Percentiles rank a stretch among this genome's conserved stretches.
Evolutionary conservation across 352 stramenopile species (phyloP).

Genomic region (Phytophthora pluvialis): DNA sequence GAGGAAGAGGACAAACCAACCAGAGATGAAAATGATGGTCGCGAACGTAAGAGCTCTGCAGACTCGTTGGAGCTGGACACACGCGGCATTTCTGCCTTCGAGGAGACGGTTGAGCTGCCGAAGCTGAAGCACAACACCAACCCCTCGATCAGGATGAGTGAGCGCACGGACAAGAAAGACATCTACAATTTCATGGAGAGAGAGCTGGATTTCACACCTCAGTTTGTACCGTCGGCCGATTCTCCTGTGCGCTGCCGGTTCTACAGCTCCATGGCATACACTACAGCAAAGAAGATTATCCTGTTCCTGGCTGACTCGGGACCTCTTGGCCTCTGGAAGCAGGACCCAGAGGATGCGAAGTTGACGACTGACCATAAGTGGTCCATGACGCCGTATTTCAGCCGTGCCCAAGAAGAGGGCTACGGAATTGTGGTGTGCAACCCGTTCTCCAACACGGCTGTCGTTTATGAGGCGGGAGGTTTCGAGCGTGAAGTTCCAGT

Average conservation of each 20-base stretch:
- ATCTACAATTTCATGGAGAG: slow-evolving; percentile 89
- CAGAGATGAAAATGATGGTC: slow-evolving; percentile 37
- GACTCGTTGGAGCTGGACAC: slow-evolving; percentile 86
- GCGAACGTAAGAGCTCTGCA: slow-evolving; percentile 68
- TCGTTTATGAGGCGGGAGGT: slow-evolving; percentile 89
- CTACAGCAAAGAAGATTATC: slow-evolving; percentile 86
- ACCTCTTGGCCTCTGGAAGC: slow-evolving; percentile 84
- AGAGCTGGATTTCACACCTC: slow-evolving; percentile 82
- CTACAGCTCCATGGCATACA: slow-evolving; percentile 90
- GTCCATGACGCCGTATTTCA: slow-evolving; percentile 89
- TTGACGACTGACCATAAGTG: slow-evolving; percentile 84
- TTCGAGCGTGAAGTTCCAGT: slow-evolving; percentile 88
- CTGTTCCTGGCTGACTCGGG: slow-evolving; percentile 89
- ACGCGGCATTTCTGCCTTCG: slow-evolving; percentile 74
- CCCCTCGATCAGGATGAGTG: slow-evolving; percentile 50
- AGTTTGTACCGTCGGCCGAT: slow-evolving; percentile 89
- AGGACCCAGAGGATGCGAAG: slow-evolving; percentile 66
- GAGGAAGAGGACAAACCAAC: slow-evolving; percentile 34
- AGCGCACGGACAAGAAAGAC: slow-evolving; percentile 75
- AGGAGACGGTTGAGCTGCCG: slow-evolving; percentile 54
- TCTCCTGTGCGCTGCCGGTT: slow-evolving; percentile 86
- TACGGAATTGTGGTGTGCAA: slow-evolving; percentile 90
- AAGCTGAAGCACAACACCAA: slow-evolving; percentile 45
- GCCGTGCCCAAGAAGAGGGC: slow-evolving; percentile 83
- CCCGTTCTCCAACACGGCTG: slow-evolving; percentile 86